A percentile compares a stretch with the other conserved stretches of the same genome.
These are phyloP conservation scores for Pyricularia grisea DNA, from an alignment of 2,329 filamentous ascomycete genomes.

Conservation along the genomic window DNA sequence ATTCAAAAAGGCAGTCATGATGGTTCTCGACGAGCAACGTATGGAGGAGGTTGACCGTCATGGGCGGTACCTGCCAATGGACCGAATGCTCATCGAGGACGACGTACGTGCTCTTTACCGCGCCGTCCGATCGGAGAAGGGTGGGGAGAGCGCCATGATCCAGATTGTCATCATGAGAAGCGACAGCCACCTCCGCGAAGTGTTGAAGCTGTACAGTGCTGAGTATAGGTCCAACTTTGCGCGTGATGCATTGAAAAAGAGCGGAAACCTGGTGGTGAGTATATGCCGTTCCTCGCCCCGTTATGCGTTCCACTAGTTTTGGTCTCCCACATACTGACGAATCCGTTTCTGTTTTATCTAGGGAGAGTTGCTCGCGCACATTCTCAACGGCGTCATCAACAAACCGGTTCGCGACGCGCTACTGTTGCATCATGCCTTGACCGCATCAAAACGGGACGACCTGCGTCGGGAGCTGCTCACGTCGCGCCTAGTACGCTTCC, in stretches of 20 bases:
- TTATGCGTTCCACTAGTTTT: neutral
- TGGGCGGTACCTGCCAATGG: slow-evolving; percentile 47
- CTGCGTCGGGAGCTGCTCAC: slow-evolving; percentile 81
- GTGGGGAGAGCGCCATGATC: slow-evolving; percentile 83
- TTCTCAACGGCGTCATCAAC: slow-evolving; percentile 95
- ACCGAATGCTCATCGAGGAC: slow-evolving; percentile 51
- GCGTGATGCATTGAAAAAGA: slow-evolving; percentile 77
- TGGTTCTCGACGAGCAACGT: slow-evolving; percentile 71
- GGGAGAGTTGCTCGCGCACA: slow-evolving; percentile 91
- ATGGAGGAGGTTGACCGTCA: slow-evolving; percentile 71
- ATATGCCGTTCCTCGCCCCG: neutral
- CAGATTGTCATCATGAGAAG: slow-evolving; percentile 72
- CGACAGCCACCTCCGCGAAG: slow-evolving; percentile 72
- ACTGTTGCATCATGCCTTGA: slow-evolving; percentile 82
- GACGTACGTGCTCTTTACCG: slow-evolving; percentile 66
- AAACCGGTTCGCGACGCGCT: slow-evolving; percentile 87
- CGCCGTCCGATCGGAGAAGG: slow-evolving; percentile 62
- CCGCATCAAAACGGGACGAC: slow-evolving; percentile 58
- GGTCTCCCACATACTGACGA: neutral
- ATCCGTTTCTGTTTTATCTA: slow-evolving; percentile 23
- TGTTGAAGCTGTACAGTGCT: slow-evolving; percentile 67
- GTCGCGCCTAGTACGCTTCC: slow-evolving; percentile 75
- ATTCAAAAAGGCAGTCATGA: slow-evolving; percentile 79
- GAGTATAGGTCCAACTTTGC: slow-evolving; percentile 75
- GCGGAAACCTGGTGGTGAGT: slow-evolving; percentile 84